Conservation (phyloP, 1,284 basidiomycete genomes). For the Pyrrhoderma lamaoense region DNA sequence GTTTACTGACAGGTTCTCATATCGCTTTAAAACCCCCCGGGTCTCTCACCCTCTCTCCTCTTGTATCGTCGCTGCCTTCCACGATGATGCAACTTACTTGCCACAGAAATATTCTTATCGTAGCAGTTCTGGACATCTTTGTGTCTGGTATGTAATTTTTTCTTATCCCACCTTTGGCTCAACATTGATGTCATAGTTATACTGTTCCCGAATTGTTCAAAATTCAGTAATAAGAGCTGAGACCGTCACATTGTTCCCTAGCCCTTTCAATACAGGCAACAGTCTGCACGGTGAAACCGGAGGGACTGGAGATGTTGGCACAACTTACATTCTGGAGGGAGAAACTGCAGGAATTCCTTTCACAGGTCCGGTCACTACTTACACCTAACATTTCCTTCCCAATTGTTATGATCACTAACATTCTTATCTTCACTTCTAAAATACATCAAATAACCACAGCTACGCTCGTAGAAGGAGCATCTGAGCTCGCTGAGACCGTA, state of each 20-base stretch:
- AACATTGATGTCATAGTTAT: too few relatives aligned
- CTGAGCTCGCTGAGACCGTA: constrained; percentile 5
- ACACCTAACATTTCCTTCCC: not conserved
- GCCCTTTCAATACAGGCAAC: not conserved
- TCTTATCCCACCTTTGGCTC: too few relatives aligned
- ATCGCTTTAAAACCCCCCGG: too few relatives aligned
- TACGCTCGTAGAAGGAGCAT: constrained; percentile 9
- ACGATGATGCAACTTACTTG: too few relatives aligned
- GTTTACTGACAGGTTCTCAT: too few relatives aligned
- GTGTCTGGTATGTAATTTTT: too few relatives aligned
- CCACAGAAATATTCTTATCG: too few relatives aligned
- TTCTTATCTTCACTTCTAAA: not conserved
- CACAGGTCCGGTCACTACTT: constrained; percentile 2
- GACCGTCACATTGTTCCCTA: constrained; percentile 10
- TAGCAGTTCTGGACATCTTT: too few relatives aligned
- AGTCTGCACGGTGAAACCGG: constrained; percentile 8
- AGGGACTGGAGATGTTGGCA: constrained; percentile 4
- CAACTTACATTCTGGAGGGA: constrained; percentile 15
- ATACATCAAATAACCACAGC: not conserved
- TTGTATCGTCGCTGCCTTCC: too few relatives aligned
- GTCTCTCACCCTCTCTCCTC: too few relatives aligned
- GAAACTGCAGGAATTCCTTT: constrained; percentile 9
- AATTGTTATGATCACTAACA: not conserved
- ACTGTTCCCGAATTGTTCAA: too few relatives aligned
- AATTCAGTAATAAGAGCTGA: constrained; percentile 5